Conservation (phyloP, 2,329 filamentous ascomycete species). For the Neonectria punicea region DNA sequence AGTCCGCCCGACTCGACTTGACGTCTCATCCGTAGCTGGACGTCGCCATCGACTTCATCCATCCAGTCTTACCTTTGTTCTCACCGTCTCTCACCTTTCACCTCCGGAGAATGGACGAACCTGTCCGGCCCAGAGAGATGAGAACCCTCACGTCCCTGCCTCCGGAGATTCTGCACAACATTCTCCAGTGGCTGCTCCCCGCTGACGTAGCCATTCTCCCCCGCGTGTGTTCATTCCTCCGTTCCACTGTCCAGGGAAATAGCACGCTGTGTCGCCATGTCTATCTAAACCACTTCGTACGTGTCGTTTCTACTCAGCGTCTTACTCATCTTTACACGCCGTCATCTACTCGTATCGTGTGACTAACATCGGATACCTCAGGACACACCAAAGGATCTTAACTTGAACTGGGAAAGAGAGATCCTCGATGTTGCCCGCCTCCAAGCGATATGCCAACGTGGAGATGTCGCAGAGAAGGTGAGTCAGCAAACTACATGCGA, state of each 20-base stretch:
- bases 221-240: constrained; percentile 62
- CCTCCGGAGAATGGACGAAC: constrained; percentile 17
- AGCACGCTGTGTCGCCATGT: constrained; percentile 68
- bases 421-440: constrained; percentile 58
- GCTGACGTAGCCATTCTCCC: constrained; percentile 65
- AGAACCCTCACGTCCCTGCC: constrained; percentile 56
- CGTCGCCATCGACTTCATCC: not conserved
- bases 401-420: constrained; percentile 56
- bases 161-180: constrained; percentile 70
- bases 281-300: constrained; percentile 68
- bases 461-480: constrained; percentile 53
- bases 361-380: constrained; percentile 21
- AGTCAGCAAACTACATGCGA: constrained; percentile 6
- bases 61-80: not conserved
- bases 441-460: constrained; percentile 53
- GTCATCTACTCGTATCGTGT: too few species aligned
- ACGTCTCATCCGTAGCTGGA: not conserved
- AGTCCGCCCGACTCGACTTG: not conserved
- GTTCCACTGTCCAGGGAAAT: constrained; percentile 60
- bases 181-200: constrained; percentile 67
- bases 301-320: constrained; percentile 22
- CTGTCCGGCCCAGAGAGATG: constrained; percentile 8
- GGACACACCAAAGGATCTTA: constrained; percentile 48
- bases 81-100: not conserved
- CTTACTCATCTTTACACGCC: too few species aligned